phyloP scores from a whole-genome alignment of 2,329 filamentous ascomycete species.

The Xylaria sp. region DNA sequence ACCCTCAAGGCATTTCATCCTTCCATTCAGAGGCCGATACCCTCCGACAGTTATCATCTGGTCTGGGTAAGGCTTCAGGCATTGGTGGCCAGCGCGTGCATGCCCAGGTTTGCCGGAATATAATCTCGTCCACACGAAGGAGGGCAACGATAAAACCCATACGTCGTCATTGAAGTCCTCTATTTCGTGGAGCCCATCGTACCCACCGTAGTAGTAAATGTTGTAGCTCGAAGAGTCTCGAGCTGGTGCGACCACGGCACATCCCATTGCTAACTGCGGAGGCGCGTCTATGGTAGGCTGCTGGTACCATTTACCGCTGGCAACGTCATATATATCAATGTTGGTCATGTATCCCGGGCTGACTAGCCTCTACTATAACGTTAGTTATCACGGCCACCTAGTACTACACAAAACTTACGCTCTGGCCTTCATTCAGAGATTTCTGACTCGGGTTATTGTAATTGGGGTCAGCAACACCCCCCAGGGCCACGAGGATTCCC shows the following conservation, averaged over 20 bases:
- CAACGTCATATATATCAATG: conserved; percentile 80
- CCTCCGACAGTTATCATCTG: conserved; percentile 83
- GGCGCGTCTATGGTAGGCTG: conserved; percentile 69
- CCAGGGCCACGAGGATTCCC: conserved; percentile 78
- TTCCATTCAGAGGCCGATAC: conserved; percentile 48
- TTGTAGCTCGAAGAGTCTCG: conserved; percentile 77
- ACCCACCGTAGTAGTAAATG: conserved; percentile 85
- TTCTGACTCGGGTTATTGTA: conserved; percentile 42
- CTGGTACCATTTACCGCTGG: conserved; percentile 67
- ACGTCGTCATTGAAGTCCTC: conserved; percentile 66
- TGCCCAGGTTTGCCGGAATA: conserved; percentile 51
- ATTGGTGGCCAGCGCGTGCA: conserved; percentile 75
- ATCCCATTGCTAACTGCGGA: conserved; percentile 66
- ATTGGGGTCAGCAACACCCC: conserved; percentile 70
- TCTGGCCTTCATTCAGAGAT: conserved; percentile 45
- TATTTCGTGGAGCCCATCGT: conserved; percentile 55
- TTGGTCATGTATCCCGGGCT: conserved; percentile 74
- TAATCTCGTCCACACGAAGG: conserved; percentile 76
- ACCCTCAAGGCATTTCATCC: conserved; percentile 52
- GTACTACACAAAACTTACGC: conserved; percentile 43
- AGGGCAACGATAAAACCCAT: conserved; percentile 80
- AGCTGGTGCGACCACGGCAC: conserved; percentile 75
- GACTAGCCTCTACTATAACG: conserved; percentile 55
- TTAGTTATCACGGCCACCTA: conserved; percentile 29
- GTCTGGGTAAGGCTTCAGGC: conserved; percentile 75